Base-by-base conservation (phyloP, 2,329 filamentous ascomycete species). In the Metarhizium humberi region DNA sequence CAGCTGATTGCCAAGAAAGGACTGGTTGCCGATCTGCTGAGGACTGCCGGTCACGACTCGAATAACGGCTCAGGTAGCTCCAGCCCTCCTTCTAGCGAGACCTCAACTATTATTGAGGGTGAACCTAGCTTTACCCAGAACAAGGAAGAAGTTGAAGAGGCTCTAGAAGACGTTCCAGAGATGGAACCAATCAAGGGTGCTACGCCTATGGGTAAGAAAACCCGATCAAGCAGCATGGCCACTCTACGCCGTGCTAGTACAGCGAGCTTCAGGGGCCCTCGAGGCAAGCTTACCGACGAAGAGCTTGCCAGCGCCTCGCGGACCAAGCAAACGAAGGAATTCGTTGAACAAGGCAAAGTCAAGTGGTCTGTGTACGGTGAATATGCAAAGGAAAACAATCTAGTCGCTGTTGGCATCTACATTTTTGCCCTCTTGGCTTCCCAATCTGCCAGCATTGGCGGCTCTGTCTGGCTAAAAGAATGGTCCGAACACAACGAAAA, bases 1-100 rank as follows among this genome's bases (percentile, higher is more conserved):
- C 89, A 96, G 68, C 79, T 97, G 38, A 84, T 96, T 71, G 91
- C 92, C 7, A 95, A 95, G 86, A 95, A 94, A 73, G 92, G 92
- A 43, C 85, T 94, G 60, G 88, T 99, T 55, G 82, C 87, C 29
- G 90, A 89, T 53, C 78, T 99, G 38, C 85, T 97, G 67, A 90
- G 84, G 67, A 88, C 89, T 10, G 83, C 87, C 3, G 84, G 85
- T 52, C 80, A 84, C 53, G 80, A 82, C 20, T 78, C 75, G 6
- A 75, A 75, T 11, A 63, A 60, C 63, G 70, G 53, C 58, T 67
- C 68, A 4, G 73, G 72, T 43, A 78, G 75, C 46, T 77, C 78
- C 1, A 78, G 75, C 53, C 66, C 66, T 5, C 64, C 66, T 4
- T 66, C 67, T 52, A 85, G 80, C 63, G 80, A 81, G 63, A 78